These are phyloP conservation scores for Bathelium albidoporum DNA, from an alignment of 495 filamentous ascomycete species.

Conservation along the genomic window DNA sequence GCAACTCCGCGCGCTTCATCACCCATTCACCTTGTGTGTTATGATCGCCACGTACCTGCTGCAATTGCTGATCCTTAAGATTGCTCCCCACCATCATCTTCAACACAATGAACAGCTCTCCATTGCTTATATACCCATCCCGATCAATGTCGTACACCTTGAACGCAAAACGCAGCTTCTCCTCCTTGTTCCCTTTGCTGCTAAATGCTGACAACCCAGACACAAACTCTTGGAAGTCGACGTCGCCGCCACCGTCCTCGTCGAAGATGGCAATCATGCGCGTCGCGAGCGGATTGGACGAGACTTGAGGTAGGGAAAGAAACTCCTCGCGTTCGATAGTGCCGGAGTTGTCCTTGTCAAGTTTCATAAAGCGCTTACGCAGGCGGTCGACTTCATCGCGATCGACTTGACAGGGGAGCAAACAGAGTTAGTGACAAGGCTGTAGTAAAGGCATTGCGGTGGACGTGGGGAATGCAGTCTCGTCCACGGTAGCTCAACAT, in stretches of 20 bases:
- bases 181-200: slow-evolving; percentile 96
- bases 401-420: slow-evolving; percentile 55
- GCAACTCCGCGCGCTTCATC: not conserved
- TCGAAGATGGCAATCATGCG: slow-evolving; percentile 98
- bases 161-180: slow-evolving; percentile 96
- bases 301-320: slow-evolving; percentile 91
- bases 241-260: slow-evolving; percentile 94
- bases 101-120: slow-evolving; percentile 95
- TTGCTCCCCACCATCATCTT: slow-evolving; percentile 99
- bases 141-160: slow-evolving; percentile 99
- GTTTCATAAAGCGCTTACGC: slow-evolving; percentile 96
- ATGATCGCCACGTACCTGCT: slow-evolving; percentile 48
- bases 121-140: slow-evolving; percentile 97
- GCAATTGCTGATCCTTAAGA: slow-evolving; percentile 95
- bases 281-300: slow-evolving; percentile 95
- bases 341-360: slow-evolving; percentile 98
- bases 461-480: not conserved
- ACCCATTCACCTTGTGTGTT: not conserved
- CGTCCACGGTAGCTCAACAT: slow-evolving; percentile 18
- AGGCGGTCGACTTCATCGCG: slow-evolving; percentile 91
- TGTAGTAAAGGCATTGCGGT: slow-evolving; percentile 6
- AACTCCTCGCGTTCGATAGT: slow-evolving; percentile 99
- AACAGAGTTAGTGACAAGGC: slow-evolving; percentile 3
- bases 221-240: slow-evolving; percentile 99
- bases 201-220: slow-evolving; percentile 91